A percentile compares a stretch with the other conserved stretches of the same genome.
These are phyloP conservation scores for Tetraselmis chui DNA, from an alignment of 139 green algal species.

Conservation along the genomic window DNA sequence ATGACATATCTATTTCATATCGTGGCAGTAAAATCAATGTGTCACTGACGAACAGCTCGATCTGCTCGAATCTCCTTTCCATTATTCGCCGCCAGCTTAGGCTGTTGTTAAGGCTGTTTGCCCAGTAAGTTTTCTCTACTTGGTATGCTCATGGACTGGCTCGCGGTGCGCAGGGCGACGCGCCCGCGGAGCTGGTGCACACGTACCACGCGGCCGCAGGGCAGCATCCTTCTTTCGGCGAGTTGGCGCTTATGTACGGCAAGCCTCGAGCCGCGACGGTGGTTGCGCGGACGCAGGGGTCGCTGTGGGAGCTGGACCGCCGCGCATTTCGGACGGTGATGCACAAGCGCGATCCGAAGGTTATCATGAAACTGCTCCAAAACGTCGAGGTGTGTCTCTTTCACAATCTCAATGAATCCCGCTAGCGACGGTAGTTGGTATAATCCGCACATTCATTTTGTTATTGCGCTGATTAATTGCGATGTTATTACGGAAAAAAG, in stretches of 20 bases:
- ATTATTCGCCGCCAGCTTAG: no score
- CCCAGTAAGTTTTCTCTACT: no score
- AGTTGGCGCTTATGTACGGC: constrained; percentile 57
- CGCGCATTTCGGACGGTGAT: constrained; percentile 6
- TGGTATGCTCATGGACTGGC: no score
- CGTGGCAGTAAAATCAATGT: no score
- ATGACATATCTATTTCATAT: no score
- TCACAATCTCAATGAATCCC: no score
- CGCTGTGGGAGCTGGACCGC: constrained; percentile 54
- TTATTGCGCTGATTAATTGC: no score
- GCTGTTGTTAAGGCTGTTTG: no score
- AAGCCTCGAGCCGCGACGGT: constrained; percentile 55
- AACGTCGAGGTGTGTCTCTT: constrained; percentile 33
- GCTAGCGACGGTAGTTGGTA: no score
- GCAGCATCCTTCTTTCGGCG: constrained; percentile 52
- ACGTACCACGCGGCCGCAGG: constrained; percentile 30
- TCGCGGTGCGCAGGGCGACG: constrained; percentile 2
- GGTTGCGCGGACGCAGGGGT: constrained; percentile 44
- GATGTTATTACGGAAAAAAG: no score
- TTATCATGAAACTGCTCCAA: constrained; percentile 34
- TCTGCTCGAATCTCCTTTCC: no score
- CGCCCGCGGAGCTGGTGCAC: constrained; percentile 39
- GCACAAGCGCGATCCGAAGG: constrained; percentile 8
- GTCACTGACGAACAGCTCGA: constrained; percentile 2
- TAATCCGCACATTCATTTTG: no score